Base-by-base conservation (phyloP, 495 filamentous ascomycete species). In the Aspergillus leporis region DNA sequence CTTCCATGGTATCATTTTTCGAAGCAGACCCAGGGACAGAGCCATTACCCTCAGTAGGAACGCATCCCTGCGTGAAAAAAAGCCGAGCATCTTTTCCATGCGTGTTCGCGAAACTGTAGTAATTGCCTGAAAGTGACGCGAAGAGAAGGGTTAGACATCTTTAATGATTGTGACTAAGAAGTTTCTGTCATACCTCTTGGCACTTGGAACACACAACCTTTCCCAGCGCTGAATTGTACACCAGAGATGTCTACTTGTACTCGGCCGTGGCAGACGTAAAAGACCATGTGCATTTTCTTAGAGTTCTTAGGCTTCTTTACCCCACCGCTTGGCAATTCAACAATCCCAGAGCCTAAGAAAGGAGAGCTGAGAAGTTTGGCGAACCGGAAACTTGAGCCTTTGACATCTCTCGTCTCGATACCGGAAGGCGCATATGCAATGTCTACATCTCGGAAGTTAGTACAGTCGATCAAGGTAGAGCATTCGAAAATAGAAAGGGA, bases 261-360 rank as follows among this genome's bases (percentile, higher is more conserved):
- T 50, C 85, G 82, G 7, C 94, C 94, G 21, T 79, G 71, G 57
- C 89, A 85, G 31, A 98, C 88, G 70, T 94, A 97, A 68, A 98
- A 97, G 0, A 89, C 87, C 87, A 98, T 90, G 62, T 96, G 92
- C 88, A 96, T 96, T 72, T 88, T 91, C 53, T 93, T 83, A 5
- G 88, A 87, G 65, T 96, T 97, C 79, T 98, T 98, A 18, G 85
- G 82, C 61, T 87, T 82, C 81, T 98, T 98, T 50, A 86, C 80
- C 18, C 86, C 86, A 4, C 88, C 87, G 2, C 90, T 86, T 6
- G 91, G 90, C 18, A 98, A 74, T 50, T 97, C 92, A 31, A 98
- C 88, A 55, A 97, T 84, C 0, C 94, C 94, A 3, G 86, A 85
- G 38, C 92, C 93, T 63, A 97, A 90, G 76, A 94, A 96, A 1